Percentiles rank a stretch among this genome's conserved stretches.
Conservation (phyloP, 2,329 filamentous ascomycete genomes). For the Venturia asperata region DNA sequence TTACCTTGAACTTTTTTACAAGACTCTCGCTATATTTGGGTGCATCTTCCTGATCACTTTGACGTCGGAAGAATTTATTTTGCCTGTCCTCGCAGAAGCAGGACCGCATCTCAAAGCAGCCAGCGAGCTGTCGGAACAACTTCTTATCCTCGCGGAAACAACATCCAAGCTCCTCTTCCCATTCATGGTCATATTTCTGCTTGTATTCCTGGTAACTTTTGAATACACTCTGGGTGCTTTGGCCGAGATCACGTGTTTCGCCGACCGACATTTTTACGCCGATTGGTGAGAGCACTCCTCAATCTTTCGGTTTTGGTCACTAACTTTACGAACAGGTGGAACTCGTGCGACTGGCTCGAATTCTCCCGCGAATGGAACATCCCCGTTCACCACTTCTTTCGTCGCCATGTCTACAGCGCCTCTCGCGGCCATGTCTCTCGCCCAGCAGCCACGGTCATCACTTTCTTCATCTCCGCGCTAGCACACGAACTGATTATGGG, state of each 20-base stretch:
- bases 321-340: slow-evolving; percentile 44
- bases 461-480: slow-evolving; percentile 81
- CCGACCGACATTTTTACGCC: slow-evolving; percentile 86
- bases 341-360: slow-evolving; percentile 81
- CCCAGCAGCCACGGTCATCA: slow-evolving; percentile 73
- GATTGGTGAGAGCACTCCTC: slow-evolving; percentile 66
- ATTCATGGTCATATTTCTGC: slow-evolving; percentile 91
- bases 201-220: slow-evolving; percentile 97
- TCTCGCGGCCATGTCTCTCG: slow-evolving; percentile 69
- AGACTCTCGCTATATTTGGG: slow-evolving; percentile 83
- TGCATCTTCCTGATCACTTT: slow-evolving; percentile 93
- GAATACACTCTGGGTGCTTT: slow-evolving; percentile 94
- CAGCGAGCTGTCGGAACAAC: slow-evolving; percentile 48
- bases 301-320: slow-evolving; percentile 72
- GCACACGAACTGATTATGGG: slow-evolving; percentile 96
- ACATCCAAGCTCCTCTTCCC: slow-evolving; percentile 90
- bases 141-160: slow-evolving; percentile 75
- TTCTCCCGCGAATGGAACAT: slow-evolving; percentile 96
- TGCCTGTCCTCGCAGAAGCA: slow-evolving; percentile 77
- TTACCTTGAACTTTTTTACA: slow-evolving; percentile 75
- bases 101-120: slow-evolving; percentile 45
- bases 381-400: slow-evolving; percentile 93
- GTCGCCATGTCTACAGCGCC: slow-evolving; percentile 87
- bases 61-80: slow-evolving; percentile 88
- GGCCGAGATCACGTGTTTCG: slow-evolving; percentile 70